Percentiles rank a stretch among this genome's conserved stretches.
These are phyloP conservation scores for Blumeriella jaapii DNA, from an alignment of 2,329 filamentous ascomycete genomes.

Conservation along the genomic window DNA sequence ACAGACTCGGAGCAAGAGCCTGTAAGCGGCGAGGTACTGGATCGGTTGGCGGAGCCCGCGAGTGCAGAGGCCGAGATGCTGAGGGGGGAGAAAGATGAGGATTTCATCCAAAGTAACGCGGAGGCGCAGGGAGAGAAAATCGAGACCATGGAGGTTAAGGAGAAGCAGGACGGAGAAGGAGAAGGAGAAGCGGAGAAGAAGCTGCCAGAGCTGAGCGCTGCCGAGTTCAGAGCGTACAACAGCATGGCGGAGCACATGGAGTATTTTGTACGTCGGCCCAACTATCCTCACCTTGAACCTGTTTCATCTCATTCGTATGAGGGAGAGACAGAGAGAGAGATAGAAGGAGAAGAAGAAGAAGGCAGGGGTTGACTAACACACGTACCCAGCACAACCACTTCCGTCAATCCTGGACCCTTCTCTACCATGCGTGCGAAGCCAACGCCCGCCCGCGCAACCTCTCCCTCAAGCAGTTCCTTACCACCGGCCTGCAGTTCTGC, in stretches of 20 bases:
- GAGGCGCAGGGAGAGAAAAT: too few relatives aligned
- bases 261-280: constrained; percentile 37
- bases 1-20: too few relatives aligned
- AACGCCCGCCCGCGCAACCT: constrained; percentile 49
- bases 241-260: constrained; percentile 53
- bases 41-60: too few relatives aligned
- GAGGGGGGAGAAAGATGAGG: too few relatives aligned
- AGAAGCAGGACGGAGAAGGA: constrained; percentile 10
- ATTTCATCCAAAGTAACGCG: constrained; percentile 2
- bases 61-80: too few relatives aligned
- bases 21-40: too few relatives aligned
- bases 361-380: constrained; percentile 1
- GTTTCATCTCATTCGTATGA: neutral
- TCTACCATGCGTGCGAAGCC: constrained; percentile 53
- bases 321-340: neutral
- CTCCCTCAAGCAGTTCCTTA: constrained; percentile 58
- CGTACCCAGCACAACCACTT: constrained; percentile 71
- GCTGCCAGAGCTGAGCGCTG: constrained; percentile 41
- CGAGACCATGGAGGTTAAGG: too few relatives aligned
- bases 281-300: neutral
- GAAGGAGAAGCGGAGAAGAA: constrained; percentile 14
- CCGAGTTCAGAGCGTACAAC: constrained; percentile 50
- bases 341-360: neutral
- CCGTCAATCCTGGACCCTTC: constrained; percentile 57
- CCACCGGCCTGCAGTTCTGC: constrained; percentile 56